phyloP scores from a whole-genome alignment of 1,284 basidiomycete genomes.

The Irpex sp. region DNA sequence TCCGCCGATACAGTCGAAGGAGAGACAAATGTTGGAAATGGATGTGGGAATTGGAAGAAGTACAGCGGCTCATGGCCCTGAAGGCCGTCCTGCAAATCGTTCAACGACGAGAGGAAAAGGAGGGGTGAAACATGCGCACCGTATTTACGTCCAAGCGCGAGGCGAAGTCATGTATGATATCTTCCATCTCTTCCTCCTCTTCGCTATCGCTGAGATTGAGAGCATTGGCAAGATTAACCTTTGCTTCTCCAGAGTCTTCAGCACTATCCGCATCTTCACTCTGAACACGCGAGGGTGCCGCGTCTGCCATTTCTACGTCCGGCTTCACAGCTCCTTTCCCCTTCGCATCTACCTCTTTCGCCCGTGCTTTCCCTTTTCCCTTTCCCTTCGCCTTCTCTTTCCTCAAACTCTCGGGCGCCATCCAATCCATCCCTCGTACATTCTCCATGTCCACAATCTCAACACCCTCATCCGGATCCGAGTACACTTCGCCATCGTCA shows the following conservation, averaged over 20 bases:
- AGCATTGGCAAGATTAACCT: conserved; percentile 63
- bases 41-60: conserved; percentile 91
- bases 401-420: conserved; percentile 79
- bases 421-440: conserved; percentile 80
- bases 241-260: conserved; percentile 24
- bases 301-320: conserved; percentile 14
- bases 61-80: conserved; percentile 70
- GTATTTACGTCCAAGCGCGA: conserved; percentile 35
- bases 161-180: conserved; percentile 81
- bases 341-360: conserved; percentile 45
- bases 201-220: conserved; percentile 83
- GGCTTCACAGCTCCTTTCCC: conserved; percentile 31
- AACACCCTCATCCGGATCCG: conserved; percentile 86
- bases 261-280: conserved; percentile 30
- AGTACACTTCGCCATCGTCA: conserved; percentile 69
- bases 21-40: conserved; percentile 75
- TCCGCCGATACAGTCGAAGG: conserved; percentile 16
- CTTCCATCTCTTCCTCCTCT: conserved; percentile 82
- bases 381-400: conserved; percentile 47
- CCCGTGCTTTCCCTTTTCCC: conserved; percentile 35
- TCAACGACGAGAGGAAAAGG: neutral
- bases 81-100: conserved; percentile 36
- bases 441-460: conserved; percentile 87
- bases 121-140: conserved; percentile 27
- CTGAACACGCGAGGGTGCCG: conserved; percentile 21